Evolutionary conservation across 176 grass and related monocot genomes (phyloP), one percentile per base, ranked within the genome.

Genomic region (Phragmites australis): DNA sequence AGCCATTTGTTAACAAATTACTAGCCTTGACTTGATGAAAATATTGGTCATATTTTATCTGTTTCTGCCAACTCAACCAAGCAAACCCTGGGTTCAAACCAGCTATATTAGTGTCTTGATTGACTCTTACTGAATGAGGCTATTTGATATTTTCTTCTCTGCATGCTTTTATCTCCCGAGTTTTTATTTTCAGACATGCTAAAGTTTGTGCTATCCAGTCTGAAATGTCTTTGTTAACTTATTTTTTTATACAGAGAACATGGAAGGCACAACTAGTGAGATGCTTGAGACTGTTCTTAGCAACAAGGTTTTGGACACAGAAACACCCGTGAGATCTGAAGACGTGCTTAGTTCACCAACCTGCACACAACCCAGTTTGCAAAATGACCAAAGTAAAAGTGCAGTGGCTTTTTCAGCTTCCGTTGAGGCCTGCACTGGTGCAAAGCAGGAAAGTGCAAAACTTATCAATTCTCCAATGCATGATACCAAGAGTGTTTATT

Each of bases 401-500:
- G 21, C 87, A 53, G 70, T 90, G 12, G 90, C 87, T 53, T 86
- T 84, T 30, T 25, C 70, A 79, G 62, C 87, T 71, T 90, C 87
- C 88, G 85, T 40, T 82, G 89, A 94, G 78, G 80, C 81, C 58
- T 78, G 79, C 49, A 63, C 75, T 81, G 96, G 82, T 42, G 40
- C 84, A 79, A 99, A 92, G 68, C 84, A 78, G 54, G 74, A 90
- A 81, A 89, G 68, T 76, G 40, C 62, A 18, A 99, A 95, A 81
- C 86, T 81, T 82, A 27, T 22, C 40, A 69, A 74, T 89, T 93
- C 90, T 72, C 83, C 88, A 1, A 42, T 90, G 29, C 75, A 80
- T 91, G 90, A 94, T 47, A 90, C 80, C 48, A 95, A 85, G 76
- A 95, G 78, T 88, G 54, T 49, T 51, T 95, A 99, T 86, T 93